Percentiles rank a stretch among this genome's conserved stretches.
These are phyloP conservation scores for Priceomyces haplophilus DNA, from an alignment of 805 yeast species.

Conservation along the genomic window DNA sequence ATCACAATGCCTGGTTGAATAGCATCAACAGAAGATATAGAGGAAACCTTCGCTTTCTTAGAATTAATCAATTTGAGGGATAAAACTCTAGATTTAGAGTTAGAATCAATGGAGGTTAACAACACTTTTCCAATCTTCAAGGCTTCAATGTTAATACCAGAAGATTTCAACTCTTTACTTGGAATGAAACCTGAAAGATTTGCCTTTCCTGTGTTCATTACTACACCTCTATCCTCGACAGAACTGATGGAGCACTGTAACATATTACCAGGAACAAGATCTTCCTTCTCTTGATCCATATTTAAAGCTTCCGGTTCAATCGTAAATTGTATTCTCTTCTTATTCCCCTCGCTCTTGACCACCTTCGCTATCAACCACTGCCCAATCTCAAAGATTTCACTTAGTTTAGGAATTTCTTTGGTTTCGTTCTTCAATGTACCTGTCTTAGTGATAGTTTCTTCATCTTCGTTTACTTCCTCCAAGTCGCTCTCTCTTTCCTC, in stretches of 20 bases:
- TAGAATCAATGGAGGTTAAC: slow-evolving; percentile 50
- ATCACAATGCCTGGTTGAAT: slow-evolving; percentile 83
- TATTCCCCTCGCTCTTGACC: slow-evolving; percentile 49
- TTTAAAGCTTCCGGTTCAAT: slow-evolving; percentile 77
- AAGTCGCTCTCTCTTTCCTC: slow-evolving; percentile 29
- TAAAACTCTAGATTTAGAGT: slow-evolving; percentile 52
- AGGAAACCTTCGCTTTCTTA: slow-evolving; percentile 45
- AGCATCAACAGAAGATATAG: slow-evolving; percentile 73
- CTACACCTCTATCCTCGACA: slow-evolving; percentile 89
- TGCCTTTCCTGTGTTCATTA: slow-evolving; percentile 63
- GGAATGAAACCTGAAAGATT: slow-evolving; percentile 70
- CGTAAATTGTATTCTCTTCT: slow-evolving; percentile 66
- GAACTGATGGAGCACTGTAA: slow-evolving; percentile 77
- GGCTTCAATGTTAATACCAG: slow-evolving; percentile 29
- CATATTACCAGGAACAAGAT: slow-evolving; percentile 56
- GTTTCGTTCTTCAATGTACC: slow-evolving; percentile 20
- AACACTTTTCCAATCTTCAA: slow-evolving; percentile 66
- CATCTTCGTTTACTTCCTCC: slow-evolving; percentile 24
- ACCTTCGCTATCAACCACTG: slow-evolving; percentile 86
- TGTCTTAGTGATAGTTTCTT: slow-evolving; percentile 20
- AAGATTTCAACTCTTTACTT: slow-evolving; percentile 55
- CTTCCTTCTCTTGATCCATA: slow-evolving; percentile 57
- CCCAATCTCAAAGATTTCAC: slow-evolving; percentile 59
- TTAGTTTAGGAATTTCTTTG: slow-evolving; percentile 55
- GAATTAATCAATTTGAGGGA: slow-evolving; percentile 52